These are phyloP conservation scores for Acidiella bohemica DNA, from an alignment of 495 filamentous ascomycete species.

Conservation along the genomic window DNA sequence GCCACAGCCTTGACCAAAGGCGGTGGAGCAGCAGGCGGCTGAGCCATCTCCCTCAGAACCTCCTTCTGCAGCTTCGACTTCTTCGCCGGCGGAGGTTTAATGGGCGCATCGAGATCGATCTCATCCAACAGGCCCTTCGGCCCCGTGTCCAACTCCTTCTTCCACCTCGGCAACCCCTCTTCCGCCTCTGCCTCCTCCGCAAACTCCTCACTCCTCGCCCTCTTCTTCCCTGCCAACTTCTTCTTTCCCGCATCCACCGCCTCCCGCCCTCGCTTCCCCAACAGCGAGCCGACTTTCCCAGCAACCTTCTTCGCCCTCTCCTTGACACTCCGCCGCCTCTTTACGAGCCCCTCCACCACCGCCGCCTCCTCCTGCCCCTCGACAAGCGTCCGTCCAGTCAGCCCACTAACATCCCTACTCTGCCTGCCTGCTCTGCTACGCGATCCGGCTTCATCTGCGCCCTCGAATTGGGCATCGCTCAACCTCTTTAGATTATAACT, in stretches of 20 bases:
- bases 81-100: slow-evolving; percentile 26
- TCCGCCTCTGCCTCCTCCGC: slow-evolving; percentile 12
- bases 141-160: slow-evolving; percentile 18
- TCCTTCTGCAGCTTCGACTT: slow-evolving; percentile 25
- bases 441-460: slow-evolving; percentile 15
- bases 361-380: slow-evolving; percentile 6
- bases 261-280: slow-evolving; percentile 44
- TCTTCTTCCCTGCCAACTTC: slow-evolving; percentile 20
- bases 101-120: slow-evolving; percentile 31
- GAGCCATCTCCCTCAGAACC: slow-evolving; percentile 32
- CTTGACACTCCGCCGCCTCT: slow-evolving; percentile 17
- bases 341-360: no score
- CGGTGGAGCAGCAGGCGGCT: slow-evolving; percentile 21
- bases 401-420: slow-evolving; percentile 23
- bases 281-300: slow-evolving; percentile 25
- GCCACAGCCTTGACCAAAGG: slow-evolving; percentile 13
- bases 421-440: no score
- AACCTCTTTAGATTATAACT: slow-evolving; percentile 28
- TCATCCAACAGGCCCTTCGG: slow-evolving; percentile 17
- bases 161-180: slow-evolving; percentile 9
- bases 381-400: slow-evolving; percentile 20
- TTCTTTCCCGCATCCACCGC: slow-evolving; percentile 33
- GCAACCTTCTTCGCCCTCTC: slow-evolving; percentile 18
- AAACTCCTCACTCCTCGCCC: background rate
- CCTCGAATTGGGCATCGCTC: slow-evolving; percentile 22